phyloP scores from a whole-genome alignment of 2,329 filamentous ascomycete genomes.

The Boeremia exigua region DNA sequence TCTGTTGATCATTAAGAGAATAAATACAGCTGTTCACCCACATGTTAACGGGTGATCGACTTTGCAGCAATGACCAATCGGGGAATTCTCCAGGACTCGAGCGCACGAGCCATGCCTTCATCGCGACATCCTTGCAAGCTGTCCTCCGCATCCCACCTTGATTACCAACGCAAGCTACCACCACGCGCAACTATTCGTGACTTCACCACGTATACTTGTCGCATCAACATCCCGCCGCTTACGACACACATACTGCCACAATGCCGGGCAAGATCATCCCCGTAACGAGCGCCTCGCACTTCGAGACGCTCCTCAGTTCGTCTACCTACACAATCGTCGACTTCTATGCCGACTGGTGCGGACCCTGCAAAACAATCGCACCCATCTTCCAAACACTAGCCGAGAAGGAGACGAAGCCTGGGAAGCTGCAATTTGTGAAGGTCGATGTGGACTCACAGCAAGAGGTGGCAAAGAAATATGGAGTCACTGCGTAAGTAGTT shows the following conservation, averaged over 20 bases:
- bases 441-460: slow-evolving; percentile 62
- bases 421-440: slow-evolving; percentile 59
- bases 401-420: slow-evolving; percentile 55
- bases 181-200: background rate
- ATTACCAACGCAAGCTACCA: background rate
- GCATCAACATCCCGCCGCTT: background rate
- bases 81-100: slow-evolving; percentile 1
- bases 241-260: slow-evolving; percentile 1
- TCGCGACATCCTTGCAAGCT: slow-evolving; percentile 28
- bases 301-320: slow-evolving; percentile 42
- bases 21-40: no score
- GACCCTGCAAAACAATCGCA: slow-evolving; percentile 62
- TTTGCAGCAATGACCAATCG: slow-evolving; percentile 15
- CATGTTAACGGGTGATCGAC: no score
- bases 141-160: slow-evolving; percentile 18
- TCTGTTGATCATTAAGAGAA: no score
- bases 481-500: slow-evolving; percentile 54
- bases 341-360: slow-evolving; percentile 64
- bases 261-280: slow-evolving; percentile 43
- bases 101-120: background rate
- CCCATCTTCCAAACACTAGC: slow-evolving; percentile 59
- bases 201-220: background rate
- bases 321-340: slow-evolving; percentile 55
- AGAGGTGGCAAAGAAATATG: slow-evolving; percentile 57
- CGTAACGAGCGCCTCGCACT: slow-evolving; percentile 44